Base-by-base conservation (phyloP, 1,139 yeast genomes). In the Blastobotrys arbuscula region DNA sequence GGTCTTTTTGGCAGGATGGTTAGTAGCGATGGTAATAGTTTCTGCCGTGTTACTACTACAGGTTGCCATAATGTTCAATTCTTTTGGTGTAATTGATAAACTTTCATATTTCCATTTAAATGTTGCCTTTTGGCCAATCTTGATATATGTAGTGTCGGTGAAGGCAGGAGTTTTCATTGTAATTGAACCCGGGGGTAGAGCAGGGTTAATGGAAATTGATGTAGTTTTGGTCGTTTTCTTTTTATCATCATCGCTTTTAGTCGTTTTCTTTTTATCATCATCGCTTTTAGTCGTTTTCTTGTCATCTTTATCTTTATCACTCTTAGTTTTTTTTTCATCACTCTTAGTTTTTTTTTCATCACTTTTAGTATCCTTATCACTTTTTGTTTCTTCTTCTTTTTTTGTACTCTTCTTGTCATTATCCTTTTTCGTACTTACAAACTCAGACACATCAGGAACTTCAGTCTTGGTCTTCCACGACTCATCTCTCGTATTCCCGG, bases 61-160 rank as follows among this genome's bases (percentile, higher is more conserved):
- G 47, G 59, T 58, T 2, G 71, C 71, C 49, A 66, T 65, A 33
- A 70, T 61, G 50, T 70, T 68, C 44, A 71, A 50, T 1, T 65
- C 64, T 20, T 60, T 53, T 1, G 74, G 74, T 8, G 71, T 64
- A 20, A 67, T 61, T 1, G 54, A 47, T 13, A 70, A 59, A 39
- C 64, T 60, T 21, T 73, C 68, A 52, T 66, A 70, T 31, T 64
- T 57, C 74, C 74, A 70, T 24, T 65, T 60, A 51, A 71, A 71
- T 13, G 74, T 69, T 12, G 72, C 74, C 35, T 57, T 53, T 15
- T 64, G 64, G 3, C 75, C 74, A 37, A 67, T 58, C 52, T 68
- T 68, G 51, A 70, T 58, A 50, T 70, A 71, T 1, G 72, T 66
- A 9, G 60, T 45, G 24, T 57, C 59, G 10, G 71, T 66, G 3